Conservation (phyloP, 1,284 basidiomycete species). For the Ganoderma lingzhi region DNA sequence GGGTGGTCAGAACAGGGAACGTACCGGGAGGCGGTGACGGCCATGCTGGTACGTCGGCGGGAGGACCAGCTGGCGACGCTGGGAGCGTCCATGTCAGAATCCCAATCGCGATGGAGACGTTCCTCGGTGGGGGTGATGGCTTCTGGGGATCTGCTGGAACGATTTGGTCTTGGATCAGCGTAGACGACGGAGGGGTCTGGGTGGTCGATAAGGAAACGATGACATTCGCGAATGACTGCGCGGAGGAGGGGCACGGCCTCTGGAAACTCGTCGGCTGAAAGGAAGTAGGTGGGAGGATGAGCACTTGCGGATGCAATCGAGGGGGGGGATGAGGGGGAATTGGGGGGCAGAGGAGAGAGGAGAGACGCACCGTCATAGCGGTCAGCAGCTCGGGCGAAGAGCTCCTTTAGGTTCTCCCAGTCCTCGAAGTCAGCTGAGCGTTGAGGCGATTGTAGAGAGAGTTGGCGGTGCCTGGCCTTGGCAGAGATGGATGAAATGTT, state of each 20-base stretch:
- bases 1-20: constrained; percentile 2
- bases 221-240: constrained; percentile 71
- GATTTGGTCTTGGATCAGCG: constrained; percentile 29
- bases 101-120: constrained; percentile 42
- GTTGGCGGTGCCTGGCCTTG: constrained; percentile 21
- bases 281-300: constrained; percentile 8
- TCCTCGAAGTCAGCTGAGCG: constrained; percentile 54
- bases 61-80: constrained; percentile 17
- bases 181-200: constrained; percentile 64
- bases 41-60: constrained; percentile 10
- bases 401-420: constrained; percentile 71
- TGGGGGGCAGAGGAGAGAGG: background rate
- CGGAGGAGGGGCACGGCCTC: constrained; percentile 63
- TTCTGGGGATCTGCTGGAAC: constrained; percentile 32
- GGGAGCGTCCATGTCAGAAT: constrained; percentile 35
- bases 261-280: constrained; percentile 52
- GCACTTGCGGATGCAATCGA: constrained; percentile 10
- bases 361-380: constrained; percentile 61
- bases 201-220: constrained; percentile 60
- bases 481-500: constrained; percentile 10
- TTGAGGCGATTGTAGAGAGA: constrained; percentile 14
- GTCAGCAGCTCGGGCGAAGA: constrained; percentile 62
- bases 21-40: constrained; percentile 11
- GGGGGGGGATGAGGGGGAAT: background rate
- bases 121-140: constrained; percentile 43